These are phyloP conservation scores for Plasmodium malariae DNA, from an alignment of 169 alveolate genomes.

Conservation along the genomic window DNA sequence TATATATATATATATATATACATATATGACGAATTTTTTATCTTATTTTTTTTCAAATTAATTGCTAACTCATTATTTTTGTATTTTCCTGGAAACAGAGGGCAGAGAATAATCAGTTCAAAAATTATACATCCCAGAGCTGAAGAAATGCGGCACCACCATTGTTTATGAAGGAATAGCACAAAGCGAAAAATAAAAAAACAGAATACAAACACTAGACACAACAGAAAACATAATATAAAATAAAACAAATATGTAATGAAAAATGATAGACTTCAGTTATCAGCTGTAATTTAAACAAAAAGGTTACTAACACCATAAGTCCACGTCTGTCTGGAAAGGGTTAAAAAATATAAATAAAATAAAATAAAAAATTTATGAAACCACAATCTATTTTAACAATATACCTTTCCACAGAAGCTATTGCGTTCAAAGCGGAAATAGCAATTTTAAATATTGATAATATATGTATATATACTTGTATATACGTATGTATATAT, in stretches of 20 bases:
- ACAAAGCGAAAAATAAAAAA: not conserved
- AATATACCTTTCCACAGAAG: too few species aligned
- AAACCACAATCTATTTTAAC: too few species aligned
- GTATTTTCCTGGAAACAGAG: conserved; percentile 70
- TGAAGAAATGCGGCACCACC: not conserved
- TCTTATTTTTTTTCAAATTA: not conserved
- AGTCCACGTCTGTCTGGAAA: conserved; percentile 70
- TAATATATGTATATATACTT: too few species aligned
- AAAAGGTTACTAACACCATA: conserved; percentile 67
- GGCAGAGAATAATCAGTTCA: conserved; percentile 64
- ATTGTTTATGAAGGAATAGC: not conserved
- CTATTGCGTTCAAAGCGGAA: too few species aligned
- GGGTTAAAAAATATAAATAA: not conserved
- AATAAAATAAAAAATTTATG: not conserved
- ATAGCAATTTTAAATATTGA: too few species aligned
- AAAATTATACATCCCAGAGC: conserved; percentile 75
- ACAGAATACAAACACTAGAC: not conserved
- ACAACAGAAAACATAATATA: too few species aligned
- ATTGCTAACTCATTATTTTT: conserved; percentile 55
- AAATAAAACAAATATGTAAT: not conserved
- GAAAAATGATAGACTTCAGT: not conserved
- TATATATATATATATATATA: too few species aligned
- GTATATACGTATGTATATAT: too few species aligned
- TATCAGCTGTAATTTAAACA: not conserved
- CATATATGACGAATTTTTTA: too few species aligned